Conservation (phyloP, 2,329 filamentous ascomycete genomes). For the Ciborinia camelliae region DNA sequence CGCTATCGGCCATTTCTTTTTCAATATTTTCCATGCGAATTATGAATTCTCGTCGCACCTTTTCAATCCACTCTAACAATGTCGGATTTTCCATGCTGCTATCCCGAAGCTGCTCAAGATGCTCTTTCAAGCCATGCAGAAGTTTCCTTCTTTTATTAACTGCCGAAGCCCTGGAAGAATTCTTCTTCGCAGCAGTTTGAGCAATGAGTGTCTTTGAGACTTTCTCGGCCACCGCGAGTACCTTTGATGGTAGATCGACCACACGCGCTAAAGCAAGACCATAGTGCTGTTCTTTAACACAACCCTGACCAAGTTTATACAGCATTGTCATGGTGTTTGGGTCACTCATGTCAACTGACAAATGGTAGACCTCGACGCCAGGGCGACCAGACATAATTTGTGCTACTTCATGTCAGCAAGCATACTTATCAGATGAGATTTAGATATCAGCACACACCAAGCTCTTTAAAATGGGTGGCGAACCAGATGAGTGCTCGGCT, state of each 20-base stretch:
- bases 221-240: conserved; percentile 65
- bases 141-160: conserved; percentile 66
- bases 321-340: conserved; percentile 74
- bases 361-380: conserved; percentile 79
- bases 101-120: conserved; percentile 63
- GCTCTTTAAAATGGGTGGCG: conserved; percentile 84
- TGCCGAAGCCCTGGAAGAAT: conserved; percentile 55
- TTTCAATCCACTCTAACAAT: conserved; percentile 60
- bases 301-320: conserved; percentile 75
- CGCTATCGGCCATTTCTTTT: conserved; percentile 26
- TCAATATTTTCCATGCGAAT: conserved; percentile 64
- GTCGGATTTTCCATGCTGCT: conserved; percentile 63
- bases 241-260: conserved; percentile 64
- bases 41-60: conserved; percentile 73
- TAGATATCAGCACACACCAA: conserved; percentile 46
- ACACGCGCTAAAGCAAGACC: conserved; percentile 78
- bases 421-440: neutral
- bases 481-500: conserved; percentile 84
- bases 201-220: conserved; percentile 62
- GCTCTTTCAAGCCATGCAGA: conserved; percentile 68
- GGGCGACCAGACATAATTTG: conserved; percentile 69
- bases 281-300: conserved; percentile 70
- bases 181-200: conserved; percentile 55
- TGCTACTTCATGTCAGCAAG: conserved; percentile 44
- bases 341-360: conserved; percentile 63